A percentile compares a stretch with the other conserved stretches of the same genome.
Conservation (phyloP, 2,329 filamentous ascomycete genomes). For the Tolypocladium album region DNA sequence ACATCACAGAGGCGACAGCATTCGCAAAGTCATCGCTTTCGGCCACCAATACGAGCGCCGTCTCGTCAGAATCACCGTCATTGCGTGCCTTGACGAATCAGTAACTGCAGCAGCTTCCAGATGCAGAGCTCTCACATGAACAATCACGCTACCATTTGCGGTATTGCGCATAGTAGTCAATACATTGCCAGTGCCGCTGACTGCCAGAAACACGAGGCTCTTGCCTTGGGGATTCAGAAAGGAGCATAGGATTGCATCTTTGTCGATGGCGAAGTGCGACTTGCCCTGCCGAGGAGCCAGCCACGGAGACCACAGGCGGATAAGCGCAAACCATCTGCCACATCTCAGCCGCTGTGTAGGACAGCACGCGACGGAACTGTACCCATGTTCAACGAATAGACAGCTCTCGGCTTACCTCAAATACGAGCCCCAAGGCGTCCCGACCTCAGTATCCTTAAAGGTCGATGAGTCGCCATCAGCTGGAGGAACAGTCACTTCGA, state of each 20-base stretch:
- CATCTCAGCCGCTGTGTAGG: conserved; percentile 10
- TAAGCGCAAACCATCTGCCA: conserved; percentile 64
- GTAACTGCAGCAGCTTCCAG: not conserved
- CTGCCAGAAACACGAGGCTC: conserved; percentile 65
- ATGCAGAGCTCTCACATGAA: conserved; percentile 42
- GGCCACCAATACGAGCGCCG: conserved; percentile 56
- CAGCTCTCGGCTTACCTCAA: conserved; percentile 32
- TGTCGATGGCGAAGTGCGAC: conserved; percentile 54
- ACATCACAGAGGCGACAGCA: conserved; percentile 72
- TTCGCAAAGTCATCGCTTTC: conserved; percentile 63
- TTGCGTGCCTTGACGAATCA: conserved; percentile 43
- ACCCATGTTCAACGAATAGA: not conserved
- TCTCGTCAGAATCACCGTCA: conserved; percentile 47
- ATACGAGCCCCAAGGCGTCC: conserved; percentile 47
- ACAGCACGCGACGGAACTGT: no score
- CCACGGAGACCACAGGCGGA: conserved; percentile 76
- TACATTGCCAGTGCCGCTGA: conserved; percentile 65
- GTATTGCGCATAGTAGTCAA: conserved; percentile 59
- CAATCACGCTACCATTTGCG: conserved; percentile 51
- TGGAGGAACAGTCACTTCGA: conserved; percentile 45
- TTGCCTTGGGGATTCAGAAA: conserved; percentile 64
- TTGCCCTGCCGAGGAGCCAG: conserved; percentile 78
- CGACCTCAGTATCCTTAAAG: conserved; percentile 45
- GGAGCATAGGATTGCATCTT: conserved; percentile 67
- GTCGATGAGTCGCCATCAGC: conserved; percentile 48